These are phyloP conservation scores for Fagopyrum tataricum DNA, from an alignment of 148 eudicot genomes.

Conservation along the genomic window DNA sequence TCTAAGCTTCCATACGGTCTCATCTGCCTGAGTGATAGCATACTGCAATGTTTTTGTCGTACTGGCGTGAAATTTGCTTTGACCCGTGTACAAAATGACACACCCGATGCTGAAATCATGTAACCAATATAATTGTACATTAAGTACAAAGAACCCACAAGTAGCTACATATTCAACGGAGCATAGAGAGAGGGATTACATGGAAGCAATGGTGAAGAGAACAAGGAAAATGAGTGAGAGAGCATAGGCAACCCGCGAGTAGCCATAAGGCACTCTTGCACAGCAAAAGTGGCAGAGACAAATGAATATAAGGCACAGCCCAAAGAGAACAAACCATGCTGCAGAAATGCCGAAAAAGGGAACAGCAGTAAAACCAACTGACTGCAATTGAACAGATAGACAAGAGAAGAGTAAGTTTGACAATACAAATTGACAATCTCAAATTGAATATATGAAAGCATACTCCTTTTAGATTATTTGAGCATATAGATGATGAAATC, in stretches of 20 bases:
- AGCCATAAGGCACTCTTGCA: slow-evolving; percentile 54
- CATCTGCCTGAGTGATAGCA: slow-evolving; percentile 59
- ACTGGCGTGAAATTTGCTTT: slow-evolving; percentile 57
- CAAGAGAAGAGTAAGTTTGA: neutral
- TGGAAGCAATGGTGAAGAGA: slow-evolving; percentile 70
- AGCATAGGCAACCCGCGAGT: slow-evolving; percentile 60
- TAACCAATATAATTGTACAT: slow-evolving; percentile 13
- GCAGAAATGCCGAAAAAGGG: slow-evolving; percentile 54
- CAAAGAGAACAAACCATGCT: slow-evolving; percentile 65
- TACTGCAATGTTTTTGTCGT: slow-evolving; percentile 54
- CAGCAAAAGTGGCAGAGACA: slow-evolving; percentile 59
- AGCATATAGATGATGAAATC: neutral
- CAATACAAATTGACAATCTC: neutral
- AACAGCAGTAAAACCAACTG: slow-evolving; percentile 67
- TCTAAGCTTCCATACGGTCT: slow-evolving; percentile 54
- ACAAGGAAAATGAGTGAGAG: slow-evolving; percentile 62
- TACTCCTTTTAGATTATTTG: neutral
- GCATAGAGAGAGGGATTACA: slow-evolving; percentile 33
- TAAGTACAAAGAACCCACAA: neutral
- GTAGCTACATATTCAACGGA: neutral
- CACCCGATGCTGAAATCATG: slow-evolving; percentile 65
- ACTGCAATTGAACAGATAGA: slow-evolving; percentile 43
- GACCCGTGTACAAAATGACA: slow-evolving; percentile 67
- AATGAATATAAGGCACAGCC: slow-evolving; percentile 44
- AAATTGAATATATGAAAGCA: neutral